Conservation (phyloP, 148 eudicot species). For the Camellia lanceoleosa region DNA sequence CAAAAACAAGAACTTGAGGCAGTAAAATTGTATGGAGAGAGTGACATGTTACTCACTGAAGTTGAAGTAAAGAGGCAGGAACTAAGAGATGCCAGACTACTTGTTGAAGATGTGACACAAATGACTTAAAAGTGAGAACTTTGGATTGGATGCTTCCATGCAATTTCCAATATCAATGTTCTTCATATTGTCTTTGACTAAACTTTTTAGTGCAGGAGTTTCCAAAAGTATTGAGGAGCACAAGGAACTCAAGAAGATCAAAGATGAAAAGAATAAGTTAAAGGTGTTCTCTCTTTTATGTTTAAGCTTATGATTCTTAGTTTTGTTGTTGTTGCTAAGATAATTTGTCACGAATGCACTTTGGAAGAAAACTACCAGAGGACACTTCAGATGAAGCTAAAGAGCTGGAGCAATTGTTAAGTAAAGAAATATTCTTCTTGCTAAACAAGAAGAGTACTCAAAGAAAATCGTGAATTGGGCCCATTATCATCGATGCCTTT, state of each 20-base stretch:
- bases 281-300: constrained; percentile 47
- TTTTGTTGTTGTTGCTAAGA: constrained; percentile 18
- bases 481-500: constrained; percentile 91
- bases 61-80: constrained; percentile 71
- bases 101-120: constrained; percentile 56
- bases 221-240: constrained; percentile 55
- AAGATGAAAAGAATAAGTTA: constrained; percentile 62
- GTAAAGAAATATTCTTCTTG: constrained; percentile 72
- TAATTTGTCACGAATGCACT: constrained; percentile 34
- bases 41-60: constrained; percentile 55
- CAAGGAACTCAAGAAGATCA: constrained; percentile 58
- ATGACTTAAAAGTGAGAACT: constrained; percentile 59
- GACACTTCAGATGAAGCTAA: constrained; percentile 79
- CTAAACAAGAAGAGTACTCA: constrained; percentile 90
- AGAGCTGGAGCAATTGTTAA: constrained; percentile 80
- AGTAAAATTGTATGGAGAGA: constrained; percentile 48
- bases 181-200: not conserved
- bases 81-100: constrained; percentile 58
- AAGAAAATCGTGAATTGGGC: constrained; percentile 95
- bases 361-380: constrained; percentile 66
- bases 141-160: not conserved
- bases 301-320: constrained; percentile 9
- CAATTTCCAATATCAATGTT: not conserved
- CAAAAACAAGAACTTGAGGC: constrained; percentile 88
- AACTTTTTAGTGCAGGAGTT: constrained; percentile 43